A percentile compares a stretch with the other conserved stretches of the same genome.
These are phyloP conservation scores for Trichoderma cornu-damae DNA, from an alignment of 2,329 filamentous ascomycete species.

Conservation along the genomic window DNA sequence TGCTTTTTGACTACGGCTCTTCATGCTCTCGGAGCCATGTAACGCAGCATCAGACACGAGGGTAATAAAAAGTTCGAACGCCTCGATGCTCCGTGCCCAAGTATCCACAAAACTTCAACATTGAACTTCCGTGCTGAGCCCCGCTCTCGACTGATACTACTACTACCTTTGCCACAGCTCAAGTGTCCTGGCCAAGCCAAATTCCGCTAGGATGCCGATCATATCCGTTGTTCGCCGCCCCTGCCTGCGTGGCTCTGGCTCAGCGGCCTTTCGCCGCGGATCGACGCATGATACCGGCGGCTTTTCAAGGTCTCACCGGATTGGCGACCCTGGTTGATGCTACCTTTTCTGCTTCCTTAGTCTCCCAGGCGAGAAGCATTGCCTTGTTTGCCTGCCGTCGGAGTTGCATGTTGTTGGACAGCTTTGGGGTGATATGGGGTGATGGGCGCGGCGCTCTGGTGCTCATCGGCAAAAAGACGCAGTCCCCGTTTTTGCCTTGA, in stretches of 20 bases:
- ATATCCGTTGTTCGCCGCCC: constrained; percentile 18
- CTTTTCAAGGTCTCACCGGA: constrained; percentile 7
- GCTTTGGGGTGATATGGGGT: constrained; percentile 10
- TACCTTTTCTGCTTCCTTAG: constrained; percentile 9
- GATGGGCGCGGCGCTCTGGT: constrained; percentile 4
- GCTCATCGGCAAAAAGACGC: constrained; percentile 11
- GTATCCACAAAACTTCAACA: not conserved
- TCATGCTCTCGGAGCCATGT: constrained; percentile 8
- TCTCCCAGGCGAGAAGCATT: not conserved
- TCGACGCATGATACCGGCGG: constrained; percentile 10
- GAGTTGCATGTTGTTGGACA: constrained; percentile 5
- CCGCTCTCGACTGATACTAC: constrained; percentile 4
- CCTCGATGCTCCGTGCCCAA: not conserved
- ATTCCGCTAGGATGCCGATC: constrained; percentile 15
- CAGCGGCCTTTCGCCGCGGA: constrained; percentile 4
- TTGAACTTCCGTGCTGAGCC: not conserved
- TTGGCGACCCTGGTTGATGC: constrained; percentile 10
- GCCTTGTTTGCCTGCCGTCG: constrained; percentile 8
- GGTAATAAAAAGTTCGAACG: too few relatives aligned
- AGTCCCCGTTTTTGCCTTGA: constrained; percentile 9
- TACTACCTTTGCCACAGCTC: constrained; percentile 11
- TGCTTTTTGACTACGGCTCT: not conserved
- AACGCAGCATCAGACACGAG: constrained; percentile 2
- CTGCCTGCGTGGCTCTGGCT: not conserved
- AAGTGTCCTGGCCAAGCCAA: constrained; percentile 6